Evolutionary conservation across 495 filamentous ascomycete genomes (phyloP).

Genomic region (Penicillium taxi): DNA sequence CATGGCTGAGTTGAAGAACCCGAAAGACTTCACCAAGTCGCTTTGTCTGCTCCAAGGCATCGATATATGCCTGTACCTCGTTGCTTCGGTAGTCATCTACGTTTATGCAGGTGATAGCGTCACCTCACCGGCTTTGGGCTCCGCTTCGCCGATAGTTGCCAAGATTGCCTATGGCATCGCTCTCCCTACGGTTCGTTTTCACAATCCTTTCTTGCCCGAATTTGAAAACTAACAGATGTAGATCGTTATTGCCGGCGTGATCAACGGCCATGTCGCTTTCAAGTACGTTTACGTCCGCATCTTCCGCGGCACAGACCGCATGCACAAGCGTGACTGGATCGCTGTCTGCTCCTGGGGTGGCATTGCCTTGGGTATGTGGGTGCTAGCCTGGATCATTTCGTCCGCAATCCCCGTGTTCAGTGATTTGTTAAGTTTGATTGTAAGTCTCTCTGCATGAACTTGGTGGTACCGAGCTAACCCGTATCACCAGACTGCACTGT

Average conservation of each 20-base stretch:
- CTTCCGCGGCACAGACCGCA: constrained; percentile 49
- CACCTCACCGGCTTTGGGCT: constrained; percentile 62
- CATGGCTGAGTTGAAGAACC: constrained; percentile 67
- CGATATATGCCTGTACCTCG: constrained; percentile 58
- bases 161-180: constrained; percentile 73
- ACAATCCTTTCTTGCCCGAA: neutral
- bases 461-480: neutral
- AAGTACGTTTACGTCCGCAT: constrained; percentile 62
- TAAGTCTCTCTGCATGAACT: constrained; percentile 16
- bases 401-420: constrained; percentile 67
- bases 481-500: constrained; percentile 22
- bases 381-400: constrained; percentile 64
- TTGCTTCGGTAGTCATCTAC: constrained; percentile 52
- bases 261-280: constrained; percentile 55
- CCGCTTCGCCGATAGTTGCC: constrained; percentile 52
- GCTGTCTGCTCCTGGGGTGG: constrained; percentile 47
- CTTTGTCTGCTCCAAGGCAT: constrained; percentile 55
- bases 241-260: constrained; percentile 53
- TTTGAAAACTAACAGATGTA: constrained; percentile 10
- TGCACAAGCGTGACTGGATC: constrained; percentile 52
- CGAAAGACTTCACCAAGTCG: constrained; percentile 58
- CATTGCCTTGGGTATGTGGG: constrained; percentile 50
- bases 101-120: constrained; percentile 60
- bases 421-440: constrained; percentile 49
- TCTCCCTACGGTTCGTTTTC: constrained; percentile 51